Base-by-base conservation (phyloP, 805 yeast species). In the Blastobotrys mokoenaii region DNA sequence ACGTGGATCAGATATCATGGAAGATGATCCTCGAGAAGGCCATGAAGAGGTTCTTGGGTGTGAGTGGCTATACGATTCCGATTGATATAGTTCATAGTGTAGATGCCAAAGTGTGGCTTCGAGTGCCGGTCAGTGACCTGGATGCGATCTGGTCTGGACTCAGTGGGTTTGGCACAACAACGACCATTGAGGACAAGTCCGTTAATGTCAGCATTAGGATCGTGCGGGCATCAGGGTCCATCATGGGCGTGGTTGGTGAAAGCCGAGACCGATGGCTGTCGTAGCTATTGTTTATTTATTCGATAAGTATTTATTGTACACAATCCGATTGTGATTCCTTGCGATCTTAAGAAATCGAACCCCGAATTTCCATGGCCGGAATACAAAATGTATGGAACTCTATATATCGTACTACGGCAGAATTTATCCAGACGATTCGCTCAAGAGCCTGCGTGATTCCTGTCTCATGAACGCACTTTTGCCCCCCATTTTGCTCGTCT, bases 1-100 rank as follows among this genome's bases (percentile, higher is more conserved):
- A 41, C 1, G 32, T 55, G 14, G 67, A 63, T 41, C 34, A 51
- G 20, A 43, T 63, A 20, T 54, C 64, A 2, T 63, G 67, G 67
- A 49, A 52, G 40, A 45, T 62, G 27, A 35, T 54, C 16, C 46
- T 61, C 10, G 34, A 45, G 14, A 36, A 47, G 2, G 52, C 60
- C 14, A 31, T 64, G 30, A 15, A 45, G 8, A 43, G 49, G 38
- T 56, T 53, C 40, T 52, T 54, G 6, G 68, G 68, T 2, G 29
- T 54, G 6, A 47, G 50, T n/a, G 66, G 65, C 8, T 44, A 54
- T 6, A 57, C 62, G 29, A 48, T 60, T 2, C 61, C 60, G 1
- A 41, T 57, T 1, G 67, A 63, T 38, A 46, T 64, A 12, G 36
- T 63, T 36, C 58, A 54, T 22, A 31, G 40, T 15, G 10, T 15